Evolutionary conservation across 805 yeast genomes (phyloP).

Genomic region (Helenozyma baotianmanensis): DNA sequence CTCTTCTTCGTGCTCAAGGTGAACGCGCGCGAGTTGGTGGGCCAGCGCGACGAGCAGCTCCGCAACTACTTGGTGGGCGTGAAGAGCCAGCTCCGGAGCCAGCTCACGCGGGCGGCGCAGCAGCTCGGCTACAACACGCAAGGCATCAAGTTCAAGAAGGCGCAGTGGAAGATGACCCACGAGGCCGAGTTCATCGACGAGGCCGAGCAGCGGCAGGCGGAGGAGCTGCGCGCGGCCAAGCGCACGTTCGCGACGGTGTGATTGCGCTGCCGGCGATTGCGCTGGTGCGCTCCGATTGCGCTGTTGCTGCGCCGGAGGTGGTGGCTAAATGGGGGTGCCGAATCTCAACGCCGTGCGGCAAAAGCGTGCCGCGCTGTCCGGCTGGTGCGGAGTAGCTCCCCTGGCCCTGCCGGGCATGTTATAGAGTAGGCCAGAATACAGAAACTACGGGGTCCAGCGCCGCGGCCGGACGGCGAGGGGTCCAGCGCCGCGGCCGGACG

Average conservation of each 20-base stretch:
- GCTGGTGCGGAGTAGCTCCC: too few relatives aligned
- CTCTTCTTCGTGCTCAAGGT: conserved; percentile 68
- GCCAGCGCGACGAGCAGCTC: conserved; percentile 59
- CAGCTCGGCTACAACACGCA: conserved; percentile 81
- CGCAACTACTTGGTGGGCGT: conserved; percentile 63
- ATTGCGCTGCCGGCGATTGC: too few relatives aligned
- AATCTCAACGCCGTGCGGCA: neutral
- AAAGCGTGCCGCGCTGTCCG: neutral
- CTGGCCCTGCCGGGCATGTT: too few relatives aligned
- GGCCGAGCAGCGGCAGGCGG: conserved; percentile 48
- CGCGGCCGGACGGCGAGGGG: too few relatives aligned
- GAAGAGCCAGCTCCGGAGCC: conserved; percentile 54
- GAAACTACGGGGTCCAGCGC: too few relatives aligned
- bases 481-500: too few relatives aligned
- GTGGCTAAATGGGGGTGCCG: too few relatives aligned
- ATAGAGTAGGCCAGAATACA: too few relatives aligned
- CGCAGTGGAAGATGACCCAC: conserved; percentile 77
- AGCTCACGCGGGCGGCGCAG: conserved; percentile 47
- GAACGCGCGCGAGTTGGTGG: conserved; percentile 74
- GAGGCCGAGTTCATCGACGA: conserved; percentile 70
- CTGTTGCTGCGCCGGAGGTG: too few relatives aligned
- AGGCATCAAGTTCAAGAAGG: conserved; percentile 69
- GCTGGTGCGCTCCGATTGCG: too few relatives aligned
- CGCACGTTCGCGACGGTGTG: conserved; percentile 62
- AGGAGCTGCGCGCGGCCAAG: conserved; percentile 58